A percentile compares a stretch with the other conserved stretches of the same genome.
phyloP scores from a whole-genome alignment of 495 filamentous ascomycete species.

The Staphylotrichum tortipilum region DNA sequence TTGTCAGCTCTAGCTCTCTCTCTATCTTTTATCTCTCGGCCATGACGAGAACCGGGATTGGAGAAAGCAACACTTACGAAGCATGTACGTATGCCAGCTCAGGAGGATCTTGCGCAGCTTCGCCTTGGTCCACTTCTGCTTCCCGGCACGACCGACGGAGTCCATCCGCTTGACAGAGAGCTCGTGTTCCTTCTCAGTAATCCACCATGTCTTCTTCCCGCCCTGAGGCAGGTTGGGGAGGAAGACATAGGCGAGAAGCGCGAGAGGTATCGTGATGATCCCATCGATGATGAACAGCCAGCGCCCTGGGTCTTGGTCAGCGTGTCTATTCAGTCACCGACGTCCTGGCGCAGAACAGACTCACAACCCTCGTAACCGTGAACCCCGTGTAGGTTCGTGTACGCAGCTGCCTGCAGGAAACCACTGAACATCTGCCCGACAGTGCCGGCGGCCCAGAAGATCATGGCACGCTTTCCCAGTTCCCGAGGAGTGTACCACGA shows the following conservation, averaged over 20 bases:
- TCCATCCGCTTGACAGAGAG: neutral
- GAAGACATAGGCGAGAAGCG: slow-evolving; percentile 36
- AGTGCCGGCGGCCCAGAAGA: slow-evolving; percentile 37
- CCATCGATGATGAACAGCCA: slow-evolving; percentile 49
- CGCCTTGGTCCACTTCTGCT: neutral
- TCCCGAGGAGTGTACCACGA: slow-evolving; percentile 34
- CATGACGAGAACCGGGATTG: too few species aligned
- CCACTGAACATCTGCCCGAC: slow-evolving; percentile 33
- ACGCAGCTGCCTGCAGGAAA: slow-evolving; percentile 46
- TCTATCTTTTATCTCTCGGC: too few species aligned
- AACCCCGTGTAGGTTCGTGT: slow-evolving; percentile 40
- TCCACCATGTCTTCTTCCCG: neutral
- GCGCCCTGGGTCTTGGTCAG: neutral
- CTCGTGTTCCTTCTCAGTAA: neutral
- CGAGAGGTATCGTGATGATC: slow-evolving; percentile 41
- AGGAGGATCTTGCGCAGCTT: neutral
- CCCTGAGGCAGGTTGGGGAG: neutral
- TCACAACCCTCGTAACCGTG: slow-evolving; percentile 40
- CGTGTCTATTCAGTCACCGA: neutral
- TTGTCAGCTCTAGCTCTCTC: neutral
- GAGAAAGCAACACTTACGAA: neutral
- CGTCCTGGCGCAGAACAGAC: neutral
- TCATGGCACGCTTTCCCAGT: slow-evolving; percentile 33
- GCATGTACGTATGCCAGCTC: neutral
- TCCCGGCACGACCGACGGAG: neutral